Base-by-base conservation (phyloP, 148 eudicot species). In the Camellia sinensis region DNA sequence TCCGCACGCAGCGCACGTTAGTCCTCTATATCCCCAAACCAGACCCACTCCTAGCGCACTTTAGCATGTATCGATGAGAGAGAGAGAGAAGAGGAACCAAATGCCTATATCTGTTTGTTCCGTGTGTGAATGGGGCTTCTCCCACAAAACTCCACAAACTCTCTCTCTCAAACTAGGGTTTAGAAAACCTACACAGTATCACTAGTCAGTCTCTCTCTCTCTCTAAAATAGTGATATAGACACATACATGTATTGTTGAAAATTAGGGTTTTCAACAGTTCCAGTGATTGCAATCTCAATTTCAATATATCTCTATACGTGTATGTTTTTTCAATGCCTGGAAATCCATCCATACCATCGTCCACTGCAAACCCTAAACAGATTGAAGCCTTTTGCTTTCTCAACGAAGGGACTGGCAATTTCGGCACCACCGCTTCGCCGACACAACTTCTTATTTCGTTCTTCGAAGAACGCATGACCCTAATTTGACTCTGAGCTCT, bases 321-420 rank as follows among this genome's bases (percentile, higher is more conserved):
- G 52, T 21, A 19, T 76, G 74, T 70, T 78, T 68, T 85, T 74
- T 87, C 90, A 87, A 91, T 91, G 94, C 87, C 86, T 82, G 77
- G 44, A 57, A 67, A 62, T 71, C 72, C 71, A 17, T 66, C 71
- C 17, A 64, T 8, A 5, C 37, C 67, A 70, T 83, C 66, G 72
- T 76, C 65, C 10, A 56, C 86, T 67, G 74, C 44, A 63, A 73
- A 78, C 75, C 77, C 80, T 85, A 81, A 40, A 69, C 46, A 66
- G 65, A 79, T 62, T 19, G 50, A 72, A 71, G 3, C 65, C 52
- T 77, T 77, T 80, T n/a, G 56, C 75, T 72, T 78, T 73, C 64
- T 50, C 15, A 8, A 37, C 63, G 22, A 63, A 77, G 83, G 19
- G 79, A 78, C 70, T 46, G 77, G 52, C 65, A 46, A 53, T 67